Base-by-base conservation (phyloP, 331 rosid genomes). In the Cydonia oblonga region DNA sequence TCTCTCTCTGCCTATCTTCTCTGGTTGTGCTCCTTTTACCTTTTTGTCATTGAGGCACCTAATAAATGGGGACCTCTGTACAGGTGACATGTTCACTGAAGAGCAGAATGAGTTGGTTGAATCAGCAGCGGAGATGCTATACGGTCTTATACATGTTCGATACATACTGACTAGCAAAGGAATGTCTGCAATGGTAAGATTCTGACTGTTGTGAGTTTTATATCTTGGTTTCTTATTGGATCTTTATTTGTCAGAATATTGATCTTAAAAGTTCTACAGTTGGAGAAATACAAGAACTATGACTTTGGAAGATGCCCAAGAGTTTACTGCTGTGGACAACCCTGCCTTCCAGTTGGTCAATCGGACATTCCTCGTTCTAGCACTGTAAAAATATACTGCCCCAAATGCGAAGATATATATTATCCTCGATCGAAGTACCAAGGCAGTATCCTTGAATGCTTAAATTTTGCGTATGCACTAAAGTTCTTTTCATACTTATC, bases 331-430 rank as follows among this genome's bases (percentile, higher is more conserved):
- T 89, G 96, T 82, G 97, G 99, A 68, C 99, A 95, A 75, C 96
- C 97, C 35, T 95, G 99, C 78, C 96, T 95, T 81, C 99, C 99
- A 6, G 96, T 95, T 83, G 99, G 99, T n/a, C 99, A 95, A 76
- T 95, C 99, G 2, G 99, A 95, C 81, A 88, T 95, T 85, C 90
- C 97, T 64, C 88, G 99, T 77, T 86, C 96, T 24, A 91, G 97
- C 86, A 91, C 97, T 5, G 96, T 95, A 78, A 95, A 95, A 75
- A 91, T 95, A 71, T 95, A 95, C 81, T 95, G 99, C 82, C 97
- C 99, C 56, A 91, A 90, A 81, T 95, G 99, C 53, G 99, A 95
- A 85, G 99, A 95, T 70, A 84, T 95, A 66, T 95, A 95, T 79
- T 91, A 95, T 81, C 99, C 99, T 16, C 92, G 99, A 54, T 89